phyloP scores from a whole-genome alignment of 495 filamentous ascomycete genomes.

The Hamigera avellanea region DNA sequence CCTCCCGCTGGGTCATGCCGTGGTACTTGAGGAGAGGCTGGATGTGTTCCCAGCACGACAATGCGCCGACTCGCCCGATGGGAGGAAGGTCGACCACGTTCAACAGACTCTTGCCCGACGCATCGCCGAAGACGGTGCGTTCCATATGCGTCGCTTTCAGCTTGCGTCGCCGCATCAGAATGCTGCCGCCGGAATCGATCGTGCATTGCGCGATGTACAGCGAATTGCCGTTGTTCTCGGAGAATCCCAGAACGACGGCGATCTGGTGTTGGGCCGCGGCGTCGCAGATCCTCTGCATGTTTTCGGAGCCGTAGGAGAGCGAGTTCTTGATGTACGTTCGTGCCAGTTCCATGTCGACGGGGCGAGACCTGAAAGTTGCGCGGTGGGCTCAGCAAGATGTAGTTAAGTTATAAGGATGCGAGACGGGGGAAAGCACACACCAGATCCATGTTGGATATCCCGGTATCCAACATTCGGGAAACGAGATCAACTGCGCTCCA shows the following conservation, averaged over 20 bases:
- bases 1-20: constrained; percentile 34
- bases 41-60: constrained; percentile 49
- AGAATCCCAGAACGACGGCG: constrained; percentile 41
- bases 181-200: constrained; percentile 33
- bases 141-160: constrained; percentile 55
- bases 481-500: constrained; percentile 39
- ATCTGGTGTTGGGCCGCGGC: constrained; percentile 32
- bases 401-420: no score
- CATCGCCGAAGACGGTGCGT: constrained; percentile 49
- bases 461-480: constrained; percentile 44
- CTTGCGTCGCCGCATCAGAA: constrained; percentile 38
- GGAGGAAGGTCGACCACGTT: constrained; percentile 34
- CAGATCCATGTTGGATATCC: constrained; percentile 51
- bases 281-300: constrained; percentile 34
- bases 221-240: constrained; percentile 33
- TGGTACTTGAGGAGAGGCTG: constrained; percentile 51
- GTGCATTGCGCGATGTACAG: constrained; percentile 48
- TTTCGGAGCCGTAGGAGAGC: constrained; percentile 25
- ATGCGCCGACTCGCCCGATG: constrained; percentile 30
- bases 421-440: no score
- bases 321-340: constrained; percentile 41
- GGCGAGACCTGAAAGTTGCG: constrained; percentile 31
- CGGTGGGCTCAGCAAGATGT: no score
- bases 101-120: constrained; percentile 24
- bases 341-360: constrained; percentile 29